Evolutionary conservation across 164 flowering plant species (phyloP), one percentile per base, ranked within the genome.

Genomic region (Vitis riparia): DNA sequence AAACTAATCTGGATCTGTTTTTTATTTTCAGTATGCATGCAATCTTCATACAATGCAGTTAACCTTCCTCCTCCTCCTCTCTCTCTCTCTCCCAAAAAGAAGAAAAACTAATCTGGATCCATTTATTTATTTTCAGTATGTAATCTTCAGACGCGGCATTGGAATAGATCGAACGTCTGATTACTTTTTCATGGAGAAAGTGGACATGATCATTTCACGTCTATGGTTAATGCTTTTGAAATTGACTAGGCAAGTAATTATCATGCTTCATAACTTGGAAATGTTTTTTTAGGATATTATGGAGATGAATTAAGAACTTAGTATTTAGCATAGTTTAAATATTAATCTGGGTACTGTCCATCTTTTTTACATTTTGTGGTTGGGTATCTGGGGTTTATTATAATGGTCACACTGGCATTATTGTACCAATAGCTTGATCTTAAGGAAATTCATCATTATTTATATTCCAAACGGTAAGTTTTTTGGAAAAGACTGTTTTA

Each of bases 161-260:
- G 99, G 99, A 52, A 81, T 89, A 70, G 99, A 96, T 82, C 76
- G 73, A 19, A 96, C 97, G 15, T 86, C 86, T 52, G 91, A 88
- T 70, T 89, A 75, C 77, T 96, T 96, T 82, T 68, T 93, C 80
- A 85, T 91, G 97, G 99, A 90, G 89, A 96, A 96, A 84, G 81
- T 96, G 78, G 98, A 93, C 73, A 87, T 86, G 88, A 74, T 96
- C 62, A 89, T 96, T 80, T 71, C 83, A 59, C 94, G 97, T 47
- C 9, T 90, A 13, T 96, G 98, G 97, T 75, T 72, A 17, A 84
- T 76, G 84, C 61, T 96, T 60, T 75, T 91, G 72, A 77, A 83
- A 74, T 32, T 82, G 52, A 91, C 98, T 13, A 76, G 94, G 99
- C 87, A 69, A 85, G 80, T 69, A 57, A 29, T 27, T 71, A 55